phyloP scores from a whole-genome alignment of 306 rosid species.

The Geum urbanum region DNA sequence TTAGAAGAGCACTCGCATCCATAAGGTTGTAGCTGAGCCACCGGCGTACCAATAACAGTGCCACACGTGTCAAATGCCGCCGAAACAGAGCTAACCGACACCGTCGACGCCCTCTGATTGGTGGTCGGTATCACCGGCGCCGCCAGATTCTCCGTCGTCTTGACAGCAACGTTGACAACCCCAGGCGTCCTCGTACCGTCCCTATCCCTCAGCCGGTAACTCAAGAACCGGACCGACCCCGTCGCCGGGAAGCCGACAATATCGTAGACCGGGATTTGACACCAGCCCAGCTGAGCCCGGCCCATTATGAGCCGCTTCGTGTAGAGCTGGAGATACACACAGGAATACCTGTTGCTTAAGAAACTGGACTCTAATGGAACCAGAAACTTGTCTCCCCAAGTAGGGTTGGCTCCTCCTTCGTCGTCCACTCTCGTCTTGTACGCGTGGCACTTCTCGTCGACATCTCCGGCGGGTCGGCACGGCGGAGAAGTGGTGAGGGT shows the following conservation, averaged over 20 bases:
- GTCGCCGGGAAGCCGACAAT: slow-evolving; percentile 29
- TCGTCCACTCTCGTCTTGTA: slow-evolving; percentile 41
- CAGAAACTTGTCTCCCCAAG: slow-evolving; percentile 44
- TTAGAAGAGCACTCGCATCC: background rate
- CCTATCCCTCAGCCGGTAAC: slow-evolving; percentile 54
- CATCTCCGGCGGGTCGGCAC: background rate
- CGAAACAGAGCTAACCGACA: background rate
- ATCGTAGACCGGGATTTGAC: slow-evolving; percentile 46
- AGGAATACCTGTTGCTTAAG: slow-evolving; percentile 36
- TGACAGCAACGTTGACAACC: slow-evolving; percentile 44
- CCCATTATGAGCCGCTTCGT: slow-evolving; percentile 40
- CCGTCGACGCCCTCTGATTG: background rate
- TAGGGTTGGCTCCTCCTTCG: slow-evolving; percentile 27
- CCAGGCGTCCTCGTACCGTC: slow-evolving; percentile 45
- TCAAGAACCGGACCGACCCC: slow-evolving; percentile 33
- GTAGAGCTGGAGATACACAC: slow-evolving; percentile 38
- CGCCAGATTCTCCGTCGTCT: slow-evolving; percentile 20
- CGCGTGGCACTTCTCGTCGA: slow-evolving; percentile 13
- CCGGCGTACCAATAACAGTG: slow-evolving; percentile 56
- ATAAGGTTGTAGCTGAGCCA: slow-evolving; percentile 19
- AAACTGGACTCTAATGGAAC: slow-evolving; percentile 41
- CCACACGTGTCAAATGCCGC: slow-evolving; percentile 21
- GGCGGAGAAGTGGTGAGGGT: slow-evolving; percentile 36
- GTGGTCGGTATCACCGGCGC: slow-evolving; percentile 4
- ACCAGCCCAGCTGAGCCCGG: slow-evolving; percentile 42